phyloP scores from a whole-genome alignment of 78 protist species.

The Speleostelium caveatum region DNA sequence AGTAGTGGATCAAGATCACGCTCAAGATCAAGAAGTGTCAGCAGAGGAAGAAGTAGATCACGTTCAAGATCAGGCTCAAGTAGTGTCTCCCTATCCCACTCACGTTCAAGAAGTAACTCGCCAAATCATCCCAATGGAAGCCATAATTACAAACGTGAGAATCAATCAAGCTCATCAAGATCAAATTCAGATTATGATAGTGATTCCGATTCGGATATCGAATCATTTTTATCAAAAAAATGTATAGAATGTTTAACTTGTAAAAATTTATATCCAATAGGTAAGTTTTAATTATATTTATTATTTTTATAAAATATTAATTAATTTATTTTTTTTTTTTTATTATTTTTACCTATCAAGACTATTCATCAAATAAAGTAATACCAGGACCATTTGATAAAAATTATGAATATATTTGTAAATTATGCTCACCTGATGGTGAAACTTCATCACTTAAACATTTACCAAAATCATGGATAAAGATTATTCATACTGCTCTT shows the following conservation, averaged over 20 bases:
- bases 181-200: slow-evolving; percentile 46
- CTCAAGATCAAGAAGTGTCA: neutral
- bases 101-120: slow-evolving; percentile 6
- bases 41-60: slow-evolving; percentile 6
- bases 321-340: neutral
- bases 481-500: slow-evolving; percentile 54
- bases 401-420: slow-evolving; percentile 52
- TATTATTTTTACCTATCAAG: neutral
- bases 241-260: neutral
- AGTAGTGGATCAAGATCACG: slow-evolving; percentile 24
- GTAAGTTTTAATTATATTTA: neutral
- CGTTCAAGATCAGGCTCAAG: neutral
- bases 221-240: slow-evolving; percentile 20
- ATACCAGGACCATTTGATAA: slow-evolving; percentile 73
- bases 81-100: neutral
- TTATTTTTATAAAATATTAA: no score
- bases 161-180: slow-evolving; percentile 48
- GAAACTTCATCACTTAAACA: slow-evolving; percentile 19
- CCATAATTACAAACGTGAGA: no score
- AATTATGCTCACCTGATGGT: slow-evolving; percentile 4
- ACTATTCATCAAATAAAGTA: slow-evolving; percentile 12
- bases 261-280: neutral
- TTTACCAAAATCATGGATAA: slow-evolving; percentile 69
- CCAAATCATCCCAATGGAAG: no score
- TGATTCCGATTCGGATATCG: slow-evolving; percentile 48